Evolutionary conservation across 2,329 filamentous ascomycete genomes (phyloP), one percentile per base, ranked within the genome.

Genomic region (Annulohypoxylon truncatum): DNA sequence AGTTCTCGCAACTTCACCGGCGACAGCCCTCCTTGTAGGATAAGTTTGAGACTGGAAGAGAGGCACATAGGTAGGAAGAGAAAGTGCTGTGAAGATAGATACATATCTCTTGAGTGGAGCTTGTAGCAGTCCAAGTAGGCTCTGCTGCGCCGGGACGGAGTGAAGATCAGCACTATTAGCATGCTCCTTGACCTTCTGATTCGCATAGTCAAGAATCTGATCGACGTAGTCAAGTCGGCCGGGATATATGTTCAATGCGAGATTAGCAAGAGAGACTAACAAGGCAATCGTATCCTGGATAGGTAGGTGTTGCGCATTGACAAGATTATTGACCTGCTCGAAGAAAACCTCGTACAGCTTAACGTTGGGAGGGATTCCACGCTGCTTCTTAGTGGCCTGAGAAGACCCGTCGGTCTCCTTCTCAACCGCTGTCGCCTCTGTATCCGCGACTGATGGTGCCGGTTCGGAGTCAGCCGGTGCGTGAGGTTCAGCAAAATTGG

Each of bases 311-410:
- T 97, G 93, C 55, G 92, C 92, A 79, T 94, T 95, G 67, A 98
- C 94, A 54, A 99, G 84, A 74, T 95, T 94, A 76, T 96, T 92
- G 67, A 98, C 96, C 79, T 98, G 96, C 54, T 94, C 91, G 76
- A 98, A 97, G 84, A 98, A 99, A 64, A 98, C 93, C 79, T 98
- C 94, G 78, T 98, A 98, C 22, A 99, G 87, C 79, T 93, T 95
- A 62, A 97, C 89, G 73, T 93, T 90, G 55, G 90, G 86, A 0
- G 91, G 90, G 70, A 93, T 92, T 18, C 87, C 82, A 72, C 79
- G 79, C 51, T 79, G 76, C 61, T 79, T 78, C 65, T 80, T 79
- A 4, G 77, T 66, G 5, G 74, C 67, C 2, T 68, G 64, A 18
- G 75, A 63, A 10, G 68, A 50, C 51, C 71, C 64, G 20, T 72